phyloP scores from a whole-genome alignment of 495 filamentous ascomycete genomes.

The Niebla homalea region DNA sequence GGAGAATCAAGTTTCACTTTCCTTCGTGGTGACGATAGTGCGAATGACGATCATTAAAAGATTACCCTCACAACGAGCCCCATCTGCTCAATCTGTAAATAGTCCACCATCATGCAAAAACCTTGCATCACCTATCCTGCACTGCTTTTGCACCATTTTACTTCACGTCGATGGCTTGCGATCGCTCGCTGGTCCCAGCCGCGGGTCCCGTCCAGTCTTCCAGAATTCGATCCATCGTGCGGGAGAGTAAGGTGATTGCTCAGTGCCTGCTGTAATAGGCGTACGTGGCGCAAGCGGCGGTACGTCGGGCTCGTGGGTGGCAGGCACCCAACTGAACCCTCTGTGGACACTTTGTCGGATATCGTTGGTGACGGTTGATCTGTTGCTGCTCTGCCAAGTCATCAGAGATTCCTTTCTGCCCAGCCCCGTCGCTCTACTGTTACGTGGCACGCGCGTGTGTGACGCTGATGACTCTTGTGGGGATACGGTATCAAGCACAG shows the following conservation, averaged over 20 bases:
- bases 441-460: background rate
- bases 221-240: constrained; percentile 6
- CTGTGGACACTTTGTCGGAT: constrained; percentile 3
- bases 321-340: constrained; percentile 8
- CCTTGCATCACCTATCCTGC: background rate
- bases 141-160: background rate
- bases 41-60: too few relatives aligned
- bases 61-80: too few relatives aligned
- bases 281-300: background rate
- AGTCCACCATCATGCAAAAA: background rate
- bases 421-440: background rate
- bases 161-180: background rate
- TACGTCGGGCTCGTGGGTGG: background rate
- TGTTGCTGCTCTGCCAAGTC: background rate
- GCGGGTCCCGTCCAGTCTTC: background rate
- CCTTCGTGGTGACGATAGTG: too few relatives aligned
- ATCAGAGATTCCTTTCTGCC: background rate
- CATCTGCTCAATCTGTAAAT: background rate
- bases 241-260: constrained; percentile 1
- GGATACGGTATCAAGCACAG: background rate
- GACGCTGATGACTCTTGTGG: background rate
- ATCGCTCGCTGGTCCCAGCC: background rate
- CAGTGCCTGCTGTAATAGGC: background rate
- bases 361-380: constrained; percentile 2
- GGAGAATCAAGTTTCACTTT: too few relatives aligned